A percentile compares a stretch with the other conserved stretches of the same genome.
phyloP scores from a whole-genome alignment of 208 protist species.

The Herpetomonas samuelpessoai region DNA sequence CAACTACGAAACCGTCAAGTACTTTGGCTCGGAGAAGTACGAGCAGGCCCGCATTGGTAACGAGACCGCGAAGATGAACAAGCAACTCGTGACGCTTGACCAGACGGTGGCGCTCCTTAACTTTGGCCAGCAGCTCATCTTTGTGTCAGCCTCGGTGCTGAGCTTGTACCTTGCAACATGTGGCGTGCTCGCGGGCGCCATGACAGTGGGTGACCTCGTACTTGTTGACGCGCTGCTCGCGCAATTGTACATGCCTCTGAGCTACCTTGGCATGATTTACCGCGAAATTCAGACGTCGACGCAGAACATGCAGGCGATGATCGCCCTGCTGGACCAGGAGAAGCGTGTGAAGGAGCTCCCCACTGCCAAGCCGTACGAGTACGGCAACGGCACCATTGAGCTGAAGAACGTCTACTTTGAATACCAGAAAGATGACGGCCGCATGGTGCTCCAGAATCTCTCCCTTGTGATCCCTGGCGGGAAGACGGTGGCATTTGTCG shows the following conservation, averaged over 20 bases:
- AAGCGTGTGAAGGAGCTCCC: constrained; percentile 39
- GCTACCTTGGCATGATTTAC: constrained; percentile 96
- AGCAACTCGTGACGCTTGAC: constrained; percentile 71
- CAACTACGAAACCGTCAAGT: constrained; percentile 96
- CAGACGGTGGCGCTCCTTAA: constrained; percentile 92
- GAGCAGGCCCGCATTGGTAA: constrained; percentile 69
- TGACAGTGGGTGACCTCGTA: constrained; percentile 95
- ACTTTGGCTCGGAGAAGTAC: constrained; percentile 88
- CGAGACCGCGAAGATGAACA: constrained; percentile 80
- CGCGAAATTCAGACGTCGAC: constrained; percentile 90
- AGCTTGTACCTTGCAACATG: constrained; percentile 85
- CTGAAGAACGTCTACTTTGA: constrained; percentile 83
- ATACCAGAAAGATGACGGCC: constrained; percentile 48
- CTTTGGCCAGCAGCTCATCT: constrained; percentile 94
- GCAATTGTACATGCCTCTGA: constrained; percentile 97
- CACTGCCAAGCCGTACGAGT: constrained; percentile 57
- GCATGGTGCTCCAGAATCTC: constrained; percentile 70
- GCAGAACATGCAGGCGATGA: constrained; percentile 96
- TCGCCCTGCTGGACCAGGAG: constrained; percentile 76
- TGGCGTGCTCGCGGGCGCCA: constrained; percentile 70
- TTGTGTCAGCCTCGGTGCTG: constrained; percentile 75
- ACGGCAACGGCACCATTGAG: constrained; percentile 87
- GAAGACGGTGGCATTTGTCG: constrained; percentile 91
- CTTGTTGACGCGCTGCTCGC: constrained; percentile 92
- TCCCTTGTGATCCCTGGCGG: constrained; percentile 88